phyloP scores from a whole-genome alignment of 768 basidiomycete genomes.

The Calocybe indica region DNA sequence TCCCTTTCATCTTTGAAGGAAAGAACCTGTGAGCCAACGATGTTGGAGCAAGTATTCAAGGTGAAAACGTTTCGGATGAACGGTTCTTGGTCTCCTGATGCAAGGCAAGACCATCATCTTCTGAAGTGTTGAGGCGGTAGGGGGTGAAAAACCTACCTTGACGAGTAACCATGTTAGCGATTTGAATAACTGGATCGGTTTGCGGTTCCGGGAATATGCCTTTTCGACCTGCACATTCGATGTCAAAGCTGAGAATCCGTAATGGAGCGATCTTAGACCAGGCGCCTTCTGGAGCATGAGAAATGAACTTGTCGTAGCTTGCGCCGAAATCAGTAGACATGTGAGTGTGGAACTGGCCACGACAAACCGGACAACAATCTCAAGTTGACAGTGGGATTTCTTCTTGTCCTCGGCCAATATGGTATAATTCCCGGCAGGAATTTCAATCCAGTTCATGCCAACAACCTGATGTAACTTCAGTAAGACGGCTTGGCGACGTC shows the following conservation, averaged over 20 bases:
- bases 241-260: constrained; percentile 95
- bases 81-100: constrained; percentile 78
- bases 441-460: constrained; percentile 99
- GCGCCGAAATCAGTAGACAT: constrained; percentile 1
- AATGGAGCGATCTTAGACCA: constrained; percentile 93
- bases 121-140: neutral
- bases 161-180: constrained; percentile 97
- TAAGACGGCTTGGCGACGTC: neutral
- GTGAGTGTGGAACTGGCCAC: neutral
- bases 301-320: constrained; percentile 83
- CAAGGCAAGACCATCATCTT: constrained; percentile 2
- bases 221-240: constrained; percentile 97
- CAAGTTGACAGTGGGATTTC: constrained; percentile 84
- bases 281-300: constrained; percentile 84
- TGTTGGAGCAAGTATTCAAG: constrained; percentile 88
- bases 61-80: constrained; percentile 98
- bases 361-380: constrained; percentile 68
- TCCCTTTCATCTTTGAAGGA: constrained; percentile 70
- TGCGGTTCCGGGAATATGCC: constrained; percentile 94
- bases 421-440: constrained; percentile 77
- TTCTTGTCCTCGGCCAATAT: constrained; percentile 51
- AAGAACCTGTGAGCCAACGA: constrained; percentile 96
- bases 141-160: constrained; percentile 58
- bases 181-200: constrained; percentile 93
- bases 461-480: constrained; percentile 53